phyloP scores from a whole-genome alignment of 2,329 filamentous ascomycete species.

The Colletotrichum aenigma region DNA sequence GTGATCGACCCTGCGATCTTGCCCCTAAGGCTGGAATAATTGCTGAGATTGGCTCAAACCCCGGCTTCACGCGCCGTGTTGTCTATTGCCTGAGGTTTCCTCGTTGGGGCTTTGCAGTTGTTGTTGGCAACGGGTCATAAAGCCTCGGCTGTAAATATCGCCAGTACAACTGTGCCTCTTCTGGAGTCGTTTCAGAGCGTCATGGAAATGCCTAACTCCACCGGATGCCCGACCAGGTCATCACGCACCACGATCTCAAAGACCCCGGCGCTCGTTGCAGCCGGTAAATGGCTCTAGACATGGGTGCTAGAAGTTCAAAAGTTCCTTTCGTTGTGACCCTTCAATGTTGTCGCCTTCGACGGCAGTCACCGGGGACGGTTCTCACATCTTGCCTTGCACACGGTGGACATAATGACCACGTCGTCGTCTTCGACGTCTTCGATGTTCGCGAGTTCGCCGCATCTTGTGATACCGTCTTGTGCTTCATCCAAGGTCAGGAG shows the following conservation, averaged over 20 bases:
- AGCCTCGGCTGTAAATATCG: slow-evolving; percentile 62
- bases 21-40: slow-evolving; percentile 57
- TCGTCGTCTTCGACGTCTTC: slow-evolving; percentile 44
- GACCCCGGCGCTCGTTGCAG: slow-evolving; percentile 65
- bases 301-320: slow-evolving; percentile 67
- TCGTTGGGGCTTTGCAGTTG: slow-evolving; percentile 50
- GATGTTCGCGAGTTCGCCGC: slow-evolving; percentile 64
- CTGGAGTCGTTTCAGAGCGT: slow-evolving; percentile 49
- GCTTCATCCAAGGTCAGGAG: slow-evolving; percentile 67
- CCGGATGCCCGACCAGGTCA: slow-evolving; percentile 50
- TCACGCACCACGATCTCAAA: slow-evolving; percentile 65
- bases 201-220: slow-evolving; percentile 45
- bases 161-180: slow-evolving; percentile 64
- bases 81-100: slow-evolving; percentile 46
- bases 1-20: slow-evolving; percentile 66
- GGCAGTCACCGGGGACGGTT: slow-evolving; percentile 64
- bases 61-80: slow-evolving; percentile 57
- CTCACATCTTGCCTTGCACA: slow-evolving; percentile 63
- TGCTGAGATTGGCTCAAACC: slow-evolving; percentile 61
- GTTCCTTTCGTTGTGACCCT: slow-evolving; percentile 46
- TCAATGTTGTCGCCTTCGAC: slow-evolving; percentile 60
- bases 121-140: slow-evolving; percentile 67
- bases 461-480: slow-evolving; percentile 62
- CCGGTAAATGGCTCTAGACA: slow-evolving; percentile 65
- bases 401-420: slow-evolving; percentile 62